Base-by-base conservation (phyloP, 73 alveolate species). In the Uronychia binucleata region DNA sequence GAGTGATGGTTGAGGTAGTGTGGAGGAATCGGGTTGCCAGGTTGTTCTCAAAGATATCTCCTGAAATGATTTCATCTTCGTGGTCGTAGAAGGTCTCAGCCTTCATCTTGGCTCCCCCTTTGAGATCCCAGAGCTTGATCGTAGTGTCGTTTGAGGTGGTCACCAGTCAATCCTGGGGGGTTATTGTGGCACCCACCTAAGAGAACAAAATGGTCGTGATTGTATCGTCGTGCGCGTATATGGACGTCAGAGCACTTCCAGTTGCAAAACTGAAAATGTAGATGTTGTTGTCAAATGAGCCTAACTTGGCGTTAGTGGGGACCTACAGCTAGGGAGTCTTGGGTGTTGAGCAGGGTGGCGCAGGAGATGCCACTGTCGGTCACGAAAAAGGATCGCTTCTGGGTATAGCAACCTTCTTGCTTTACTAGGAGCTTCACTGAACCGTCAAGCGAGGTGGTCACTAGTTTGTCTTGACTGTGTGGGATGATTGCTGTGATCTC, bases 201-300 rank as follows among this genome's bases (percentile, higher is more conserved):
- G 88, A n/a, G 33, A 81, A 82, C 58, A 84, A 79, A 14, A 90
- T 83, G 28, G 46, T 59, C 29, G 59, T 80, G 35, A 90, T 90
- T 28, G 34, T 83, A 81, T 90, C 89, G 58, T 90, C 96, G 77
- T 90, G 96, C n/a, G 96, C 96, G 79, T 90, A 90, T 59, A 90
- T 83, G 79, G 32, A 32, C 8, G 84, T 75, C 32, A 90, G 77
- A 1, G 88, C 80, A 35, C 90, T 80, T 28, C 93, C 92, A 32
- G 91, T 86, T 26, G 86, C 57, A 58, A 90, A 86, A 76, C 88
- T 84, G 74, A 86, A 90, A 1, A 90, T 77, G 79, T 34, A 79
- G n/a, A 90, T 86, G 74, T 90, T 86, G 78, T 86, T 79, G 34
- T 86, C 90, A 30, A 74, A 58, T 75, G 93, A 77, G 1, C 90